These are phyloP conservation scores for Pichia sp. DNA, from an alignment of 1,139 yeast genomes.

Conservation along the genomic window DNA sequence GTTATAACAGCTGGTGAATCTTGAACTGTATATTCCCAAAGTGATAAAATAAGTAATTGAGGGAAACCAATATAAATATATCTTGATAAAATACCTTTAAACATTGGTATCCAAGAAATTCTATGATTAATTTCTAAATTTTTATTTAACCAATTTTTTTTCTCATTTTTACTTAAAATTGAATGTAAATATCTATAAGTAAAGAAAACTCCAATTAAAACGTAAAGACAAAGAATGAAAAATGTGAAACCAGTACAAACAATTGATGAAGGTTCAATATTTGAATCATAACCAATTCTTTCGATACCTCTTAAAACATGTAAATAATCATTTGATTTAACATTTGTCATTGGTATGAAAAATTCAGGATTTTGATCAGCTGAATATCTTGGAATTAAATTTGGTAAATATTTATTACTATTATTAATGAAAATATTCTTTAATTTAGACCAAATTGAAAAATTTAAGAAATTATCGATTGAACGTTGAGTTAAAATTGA, in stretches of 20 bases:
- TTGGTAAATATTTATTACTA: not conserved
- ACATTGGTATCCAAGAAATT: conserved; percentile 43
- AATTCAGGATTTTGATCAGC: conserved; percentile 10
- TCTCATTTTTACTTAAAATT: conserved; percentile 37
- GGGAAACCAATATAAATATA: conserved; percentile 71
- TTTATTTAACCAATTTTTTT: conserved; percentile 39
- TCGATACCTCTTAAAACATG: conserved; percentile 66
- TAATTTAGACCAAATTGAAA: conserved; percentile 14
- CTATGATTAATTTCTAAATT: conserved; percentile 41
- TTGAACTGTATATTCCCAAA: conserved; percentile 64
- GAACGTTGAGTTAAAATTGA: conserved; percentile 68
- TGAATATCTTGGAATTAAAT: conserved; percentile 5
- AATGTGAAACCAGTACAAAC: conserved; percentile 74
- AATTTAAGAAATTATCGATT: conserved; percentile 25
- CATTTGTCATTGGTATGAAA: conserved; percentile 20
- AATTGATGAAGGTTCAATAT: conserved; percentile 65
- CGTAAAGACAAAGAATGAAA: conserved; percentile 60
- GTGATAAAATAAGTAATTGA: conserved; percentile 58
- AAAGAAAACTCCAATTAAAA: conserved; percentile 45
- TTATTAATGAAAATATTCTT: conserved; percentile 5
- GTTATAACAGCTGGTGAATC: conserved; percentile 76
- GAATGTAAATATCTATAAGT: conserved; percentile 33
- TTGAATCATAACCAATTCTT: conserved; percentile 60
- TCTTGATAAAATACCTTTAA: conserved; percentile 64
- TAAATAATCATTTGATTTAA: conserved; percentile 32